phyloP scores from a whole-genome alignment of 1,284 basidiomycete genomes.

The Termitomyces sp. region DNA sequence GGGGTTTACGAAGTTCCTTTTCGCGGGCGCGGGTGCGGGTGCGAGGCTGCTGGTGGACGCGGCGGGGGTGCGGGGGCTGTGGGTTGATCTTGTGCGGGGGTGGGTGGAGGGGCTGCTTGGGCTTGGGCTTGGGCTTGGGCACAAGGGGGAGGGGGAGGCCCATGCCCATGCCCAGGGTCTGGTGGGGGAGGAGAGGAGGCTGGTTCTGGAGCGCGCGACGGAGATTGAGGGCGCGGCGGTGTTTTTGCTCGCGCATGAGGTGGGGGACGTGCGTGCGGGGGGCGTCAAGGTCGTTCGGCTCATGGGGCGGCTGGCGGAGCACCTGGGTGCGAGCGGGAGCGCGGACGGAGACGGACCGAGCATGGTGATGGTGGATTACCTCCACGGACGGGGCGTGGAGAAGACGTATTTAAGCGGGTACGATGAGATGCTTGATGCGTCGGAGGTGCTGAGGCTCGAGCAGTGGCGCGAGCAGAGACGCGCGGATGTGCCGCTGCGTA shows the following conservation, averaged over 20 bases:
- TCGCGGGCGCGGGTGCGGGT: no score
- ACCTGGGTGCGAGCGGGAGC: constrained; percentile 34
- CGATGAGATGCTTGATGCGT: constrained; percentile 59
- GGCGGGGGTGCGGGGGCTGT: constrained; percentile 61
- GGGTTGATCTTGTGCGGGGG: constrained; percentile 69
- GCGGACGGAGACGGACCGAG: constrained; percentile 18
- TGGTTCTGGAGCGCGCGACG: constrained; percentile 40
- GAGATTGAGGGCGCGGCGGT: constrained; percentile 73
- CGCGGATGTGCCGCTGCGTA: constrained; percentile 50
- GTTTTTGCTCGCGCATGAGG: constrained; percentile 74
- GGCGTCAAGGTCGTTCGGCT: constrained; percentile 61
- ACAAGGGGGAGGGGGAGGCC: no score
- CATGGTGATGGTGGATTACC: constrained; percentile 43
- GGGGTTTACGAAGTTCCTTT: constrained; percentile 69
- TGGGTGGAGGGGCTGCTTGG: constrained; percentile 52
- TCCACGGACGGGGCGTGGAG: constrained; percentile 42
- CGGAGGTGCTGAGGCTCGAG: constrained; percentile 53
- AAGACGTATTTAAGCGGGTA: constrained; percentile 53
- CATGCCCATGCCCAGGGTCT: no score
- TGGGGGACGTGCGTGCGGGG: constrained; percentile 42
- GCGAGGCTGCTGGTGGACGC: constrained; percentile 64
- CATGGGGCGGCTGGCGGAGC: constrained; percentile 42
- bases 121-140: no score
- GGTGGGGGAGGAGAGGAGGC: constrained; percentile 36
- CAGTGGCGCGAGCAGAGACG: constrained; percentile 57